phyloP scores from a whole-genome alignment of 2,329 filamentous ascomycete species.

The Elsinoe perseae region DNA sequence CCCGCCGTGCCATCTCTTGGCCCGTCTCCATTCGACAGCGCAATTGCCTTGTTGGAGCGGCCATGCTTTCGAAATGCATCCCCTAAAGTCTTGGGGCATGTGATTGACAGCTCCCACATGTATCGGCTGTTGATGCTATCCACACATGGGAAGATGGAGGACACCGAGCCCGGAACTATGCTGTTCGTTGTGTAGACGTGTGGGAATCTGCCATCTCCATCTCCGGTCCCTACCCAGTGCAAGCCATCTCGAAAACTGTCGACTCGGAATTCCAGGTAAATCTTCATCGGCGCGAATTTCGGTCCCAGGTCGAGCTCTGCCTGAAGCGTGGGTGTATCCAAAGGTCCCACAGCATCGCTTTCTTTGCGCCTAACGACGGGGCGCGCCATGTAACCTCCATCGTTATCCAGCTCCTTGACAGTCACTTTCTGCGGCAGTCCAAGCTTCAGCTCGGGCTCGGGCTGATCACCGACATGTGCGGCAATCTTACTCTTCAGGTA shows the following conservation, averaged over 20 bases:
- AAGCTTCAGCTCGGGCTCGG: conserved; percentile 52
- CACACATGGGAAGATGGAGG: conserved; percentile 85
- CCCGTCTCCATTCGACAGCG: not conserved
- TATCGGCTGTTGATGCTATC: conserved; percentile 76
- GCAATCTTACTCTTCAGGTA: conserved; percentile 62
- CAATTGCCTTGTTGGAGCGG: conserved; percentile 19
- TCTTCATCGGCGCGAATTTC: conserved; percentile 51
- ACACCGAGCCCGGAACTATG: conserved; percentile 67
- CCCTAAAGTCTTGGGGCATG: conserved; percentile 75
- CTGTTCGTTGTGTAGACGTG: conserved; percentile 86
- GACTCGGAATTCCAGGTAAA: conserved; percentile 70
- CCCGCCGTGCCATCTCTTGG: conserved; percentile 19
- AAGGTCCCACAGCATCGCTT: conserved; percentile 28
- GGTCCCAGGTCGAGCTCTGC: conserved; percentile 26
- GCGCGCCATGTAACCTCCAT: conserved; percentile 36
- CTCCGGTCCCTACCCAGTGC: conserved; percentile 81
- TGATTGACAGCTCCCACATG: conserved; percentile 82
- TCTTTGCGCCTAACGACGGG: conserved; percentile 27
- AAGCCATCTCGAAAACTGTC: conserved; percentile 74
- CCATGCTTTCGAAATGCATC: conserved; percentile 50
- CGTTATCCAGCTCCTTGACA: conserved; percentile 53
- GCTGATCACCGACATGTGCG: conserved; percentile 45
- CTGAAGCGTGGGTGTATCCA: conserved; percentile 24
- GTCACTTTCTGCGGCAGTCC: conserved; percentile 52
- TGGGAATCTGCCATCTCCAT: conserved; percentile 73